A percentile compares a stretch with the other conserved stretches of the same genome.
Conservation (phyloP, 805 yeast species). For the Limtongia smithiae region DNA sequence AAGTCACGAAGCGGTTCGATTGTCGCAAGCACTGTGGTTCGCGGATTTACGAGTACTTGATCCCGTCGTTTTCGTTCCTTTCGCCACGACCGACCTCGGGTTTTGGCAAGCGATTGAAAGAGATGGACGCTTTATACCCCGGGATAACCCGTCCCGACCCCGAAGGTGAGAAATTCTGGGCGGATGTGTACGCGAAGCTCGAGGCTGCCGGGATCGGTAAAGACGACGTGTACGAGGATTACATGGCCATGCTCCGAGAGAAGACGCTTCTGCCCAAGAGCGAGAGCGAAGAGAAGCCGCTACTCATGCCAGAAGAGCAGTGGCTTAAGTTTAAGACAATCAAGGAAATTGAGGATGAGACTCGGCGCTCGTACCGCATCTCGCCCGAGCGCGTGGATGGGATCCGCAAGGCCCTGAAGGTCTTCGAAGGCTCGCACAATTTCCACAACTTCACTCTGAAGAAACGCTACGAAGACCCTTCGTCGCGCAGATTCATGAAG, state of each 20-base stretch:
- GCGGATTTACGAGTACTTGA: conserved; percentile 88
- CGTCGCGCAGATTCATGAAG: conserved; percentile 81
- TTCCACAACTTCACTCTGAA: conserved; percentile 87
- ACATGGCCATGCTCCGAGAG: conserved; percentile 3
- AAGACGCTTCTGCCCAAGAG: background rate
- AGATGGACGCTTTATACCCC: conserved; percentile 8
- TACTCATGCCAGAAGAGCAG: conserved; percentile 16
- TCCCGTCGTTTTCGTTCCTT: conserved; percentile 85
- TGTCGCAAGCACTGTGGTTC: conserved; percentile 94
- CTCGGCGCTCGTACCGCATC: conserved; percentile 67
- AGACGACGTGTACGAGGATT: conserved; percentile 31
- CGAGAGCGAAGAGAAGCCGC: conserved; percentile 1
- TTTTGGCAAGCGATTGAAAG: conserved; percentile 42
- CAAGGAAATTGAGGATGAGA: conserved; percentile 60
- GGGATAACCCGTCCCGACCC: conserved; percentile 8
- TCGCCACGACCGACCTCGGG: conserved; percentile 82
- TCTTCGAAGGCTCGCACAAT: conserved; percentile 83
- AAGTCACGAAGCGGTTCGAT: conserved; percentile 88
- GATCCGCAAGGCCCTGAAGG: conserved; percentile 64
- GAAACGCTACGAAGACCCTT: conserved; percentile 76
- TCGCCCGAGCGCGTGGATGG: conserved; percentile 56
- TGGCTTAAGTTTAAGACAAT: conserved; percentile 42
- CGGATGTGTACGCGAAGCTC: conserved; percentile 6
- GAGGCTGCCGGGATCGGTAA: conserved; percentile 16
- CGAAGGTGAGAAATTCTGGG: conserved; percentile 24